Evolutionary conservation across 1,284 basidiomycete genomes (phyloP).

Genomic region (Malassezia caprae): DNA sequence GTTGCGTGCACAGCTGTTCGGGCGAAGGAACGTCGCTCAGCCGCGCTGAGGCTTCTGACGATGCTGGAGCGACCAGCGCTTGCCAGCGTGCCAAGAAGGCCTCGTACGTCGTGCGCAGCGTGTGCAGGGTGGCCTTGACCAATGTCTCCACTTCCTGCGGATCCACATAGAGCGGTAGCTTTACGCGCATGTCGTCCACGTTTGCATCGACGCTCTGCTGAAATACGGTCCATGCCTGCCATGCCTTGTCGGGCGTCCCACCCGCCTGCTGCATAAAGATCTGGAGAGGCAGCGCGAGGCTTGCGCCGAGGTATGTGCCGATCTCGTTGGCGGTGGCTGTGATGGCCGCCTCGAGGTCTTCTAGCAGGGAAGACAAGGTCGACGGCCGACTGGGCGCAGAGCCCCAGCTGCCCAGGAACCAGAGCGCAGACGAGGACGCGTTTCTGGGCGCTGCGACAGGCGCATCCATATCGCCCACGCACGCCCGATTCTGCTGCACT

Average conservation of each 20-base stretch:
- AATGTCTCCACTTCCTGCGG: not conserved
- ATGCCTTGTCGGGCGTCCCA: not conserved
- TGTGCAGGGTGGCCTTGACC: not conserved
- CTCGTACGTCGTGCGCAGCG: not conserved
- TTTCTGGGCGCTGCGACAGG: not conserved
- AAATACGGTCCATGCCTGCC: constrained; percentile 8
- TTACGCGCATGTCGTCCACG: not conserved
- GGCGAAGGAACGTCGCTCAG: not conserved
- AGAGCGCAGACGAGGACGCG: not conserved
- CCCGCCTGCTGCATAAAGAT: constrained; percentile 1
- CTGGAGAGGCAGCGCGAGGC: constrained; percentile 9
- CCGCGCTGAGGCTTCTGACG: not conserved
- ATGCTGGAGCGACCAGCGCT: not conserved
- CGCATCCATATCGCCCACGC: not conserved
- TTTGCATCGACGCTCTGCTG: constrained; percentile 17
- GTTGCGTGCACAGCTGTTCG: not conserved
- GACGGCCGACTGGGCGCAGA: not conserved
- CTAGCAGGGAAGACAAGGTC: not conserved
- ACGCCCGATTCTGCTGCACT: not conserved
- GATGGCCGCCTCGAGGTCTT: not conserved
- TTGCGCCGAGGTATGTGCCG: not conserved
- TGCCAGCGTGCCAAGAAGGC: not conserved
- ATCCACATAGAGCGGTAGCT: not conserved
- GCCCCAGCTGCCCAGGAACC: not conserved
- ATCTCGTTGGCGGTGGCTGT: not conserved